Conservation (phyloP, 2,329 filamentous ascomycete species). For the Aspergillus proliferans region DNA sequence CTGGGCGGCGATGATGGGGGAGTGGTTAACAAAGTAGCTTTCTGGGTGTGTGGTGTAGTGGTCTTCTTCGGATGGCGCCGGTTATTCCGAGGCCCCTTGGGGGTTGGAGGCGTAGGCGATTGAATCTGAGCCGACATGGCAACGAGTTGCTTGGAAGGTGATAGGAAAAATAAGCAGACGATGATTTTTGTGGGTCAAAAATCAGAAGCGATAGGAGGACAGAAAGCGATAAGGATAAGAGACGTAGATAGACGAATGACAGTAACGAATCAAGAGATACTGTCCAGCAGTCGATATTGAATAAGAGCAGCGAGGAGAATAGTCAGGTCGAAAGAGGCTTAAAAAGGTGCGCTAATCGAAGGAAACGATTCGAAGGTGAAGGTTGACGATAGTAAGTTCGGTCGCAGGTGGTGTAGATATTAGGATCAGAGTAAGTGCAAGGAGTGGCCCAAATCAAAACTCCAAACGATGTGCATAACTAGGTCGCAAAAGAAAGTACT, state of each 20-base stretch:
- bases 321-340: background rate
- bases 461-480: conserved; percentile 15
- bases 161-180: conserved; percentile 41
- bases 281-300: conserved; percentile 30
- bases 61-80: conserved; percentile 32
- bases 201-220: conserved; percentile 14
- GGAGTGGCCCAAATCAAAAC: conserved; percentile 8
- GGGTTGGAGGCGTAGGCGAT: conserved; percentile 30
- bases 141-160: conserved; percentile 28
- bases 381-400: background rate
- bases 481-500: conserved; percentile 6
- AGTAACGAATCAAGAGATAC: conserved; percentile 17
- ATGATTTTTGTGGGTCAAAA: conserved; percentile 12
- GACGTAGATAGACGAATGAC: conserved; percentile 11
- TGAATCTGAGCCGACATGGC: conserved; percentile 43
- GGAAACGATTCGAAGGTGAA: background rate
- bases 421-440: conserved; percentile 10
- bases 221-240: conserved; percentile 15
- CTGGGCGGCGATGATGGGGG: conserved; percentile 33
- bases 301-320: conserved; percentile 7
- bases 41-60: conserved; percentile 26
- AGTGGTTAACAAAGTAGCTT: conserved; percentile 23
- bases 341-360: background rate
- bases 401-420: conserved; percentile 9
- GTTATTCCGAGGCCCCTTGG: conserved; percentile 34